Percentiles rank a stretch among this genome's conserved stretches.
These are phyloP conservation scores for Inonotus obliquus DNA, from an alignment of 1,284 basidiomycete species.

Conservation along the genomic window DNA sequence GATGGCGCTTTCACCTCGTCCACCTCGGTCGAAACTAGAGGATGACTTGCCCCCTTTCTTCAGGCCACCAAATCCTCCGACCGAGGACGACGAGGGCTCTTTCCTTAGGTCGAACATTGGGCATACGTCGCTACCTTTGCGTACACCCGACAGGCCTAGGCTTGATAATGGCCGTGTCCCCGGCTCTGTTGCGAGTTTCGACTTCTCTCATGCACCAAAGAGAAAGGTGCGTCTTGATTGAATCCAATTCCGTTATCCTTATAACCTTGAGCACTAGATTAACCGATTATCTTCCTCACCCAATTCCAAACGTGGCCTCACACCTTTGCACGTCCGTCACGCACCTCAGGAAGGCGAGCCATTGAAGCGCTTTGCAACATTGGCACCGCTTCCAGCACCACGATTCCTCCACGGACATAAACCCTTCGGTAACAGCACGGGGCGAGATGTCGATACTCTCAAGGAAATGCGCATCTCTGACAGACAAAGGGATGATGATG, in stretches of 20 bases:
- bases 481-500: conserved; percentile 9
- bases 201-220: conserved; percentile 18
- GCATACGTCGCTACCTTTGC: conserved; percentile 17
- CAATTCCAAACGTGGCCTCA: conserved; percentile 8
- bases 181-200: conserved; percentile 6
- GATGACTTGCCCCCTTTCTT: conserved; percentile 8
- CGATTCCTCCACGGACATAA: conserved; percentile 12
- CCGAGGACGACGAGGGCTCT: conserved; percentile 18
- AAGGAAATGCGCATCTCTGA: conserved; percentile 17
- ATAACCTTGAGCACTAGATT: conserved; percentile 5
- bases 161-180: conserved; percentile 1
- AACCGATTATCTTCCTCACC: conserved; percentile 17
- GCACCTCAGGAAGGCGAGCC: conserved; percentile 4
- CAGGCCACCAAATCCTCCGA: background rate
- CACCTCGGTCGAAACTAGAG: conserved; percentile 2
- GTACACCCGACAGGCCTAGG: conserved; percentile 9
- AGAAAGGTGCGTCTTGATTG: conserved; percentile 16
- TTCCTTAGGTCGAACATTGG: conserved; percentile 16
- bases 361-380: conserved; percentile 11
- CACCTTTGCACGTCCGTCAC: conserved; percentile 17
- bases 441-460: conserved; percentile 11
- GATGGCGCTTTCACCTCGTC: background rate
- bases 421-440: conserved; percentile 10
- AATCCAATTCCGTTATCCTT: background rate
- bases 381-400: conserved; percentile 18